Conservation (phyloP, 352 stramenopile species). For the Pythium folliculosum region DNA sequence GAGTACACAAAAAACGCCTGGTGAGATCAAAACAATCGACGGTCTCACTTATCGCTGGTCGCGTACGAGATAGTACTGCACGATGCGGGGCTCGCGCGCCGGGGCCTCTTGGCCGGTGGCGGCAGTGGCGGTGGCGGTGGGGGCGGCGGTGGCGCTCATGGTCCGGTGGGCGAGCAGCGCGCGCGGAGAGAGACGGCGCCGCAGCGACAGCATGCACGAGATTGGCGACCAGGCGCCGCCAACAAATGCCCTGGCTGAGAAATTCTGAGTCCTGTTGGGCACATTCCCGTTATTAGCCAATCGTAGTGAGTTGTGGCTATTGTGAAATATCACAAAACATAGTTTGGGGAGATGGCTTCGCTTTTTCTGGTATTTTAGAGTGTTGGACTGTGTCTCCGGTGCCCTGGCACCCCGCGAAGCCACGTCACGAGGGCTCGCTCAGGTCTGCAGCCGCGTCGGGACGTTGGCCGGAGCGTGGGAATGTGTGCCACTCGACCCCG, state of each 20-base stretch:
- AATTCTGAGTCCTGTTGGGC: neutral
- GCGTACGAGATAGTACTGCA: slow-evolving; percentile 72
- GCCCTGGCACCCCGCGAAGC: too few relatives aligned
- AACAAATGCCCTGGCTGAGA: too few relatives aligned
- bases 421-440: too few relatives aligned
- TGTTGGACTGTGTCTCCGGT: too few relatives aligned
- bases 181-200: neutral
- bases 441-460: too few relatives aligned
- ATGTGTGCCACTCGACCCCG: too few relatives aligned
- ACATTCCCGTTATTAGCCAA: neutral
- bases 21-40: neutral
- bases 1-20: neutral
- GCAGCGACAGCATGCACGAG: slow-evolving; percentile 1
- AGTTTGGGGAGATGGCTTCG: too few relatives aligned
- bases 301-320: neutral
- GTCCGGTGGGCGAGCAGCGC: neutral
- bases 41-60: neutral
- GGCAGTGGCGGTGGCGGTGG: too few relatives aligned
- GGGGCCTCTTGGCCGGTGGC: neutral
- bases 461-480: too few relatives aligned
- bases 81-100: slow-evolving; percentile 31
- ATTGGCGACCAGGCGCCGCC: neutral
- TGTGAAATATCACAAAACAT: too few relatives aligned
- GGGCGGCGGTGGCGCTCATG: neutral
- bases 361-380: too few relatives aligned